Percentiles rank a stretch among this genome's conserved stretches.
Evolutionary conservation across 208 protist genomes (phyloP).

Genomic region (Trypanosoma lewisi): DNA sequence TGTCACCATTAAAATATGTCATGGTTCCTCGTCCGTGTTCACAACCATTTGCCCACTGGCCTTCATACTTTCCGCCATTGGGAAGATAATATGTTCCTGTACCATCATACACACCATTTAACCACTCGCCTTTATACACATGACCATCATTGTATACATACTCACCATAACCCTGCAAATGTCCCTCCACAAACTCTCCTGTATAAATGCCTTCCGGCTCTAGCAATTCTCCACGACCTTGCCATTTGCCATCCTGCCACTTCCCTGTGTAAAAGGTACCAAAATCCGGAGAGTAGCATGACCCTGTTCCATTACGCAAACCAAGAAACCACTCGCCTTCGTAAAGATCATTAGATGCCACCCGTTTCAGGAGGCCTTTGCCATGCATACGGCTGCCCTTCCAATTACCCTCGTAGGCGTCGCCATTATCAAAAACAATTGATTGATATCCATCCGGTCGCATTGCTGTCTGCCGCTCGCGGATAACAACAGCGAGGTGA

Average conservation of each 20-base stretch:
- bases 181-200: constrained; percentile 78
- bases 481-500: constrained; percentile 44
- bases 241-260: constrained; percentile 79
- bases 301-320: constrained; percentile 70
- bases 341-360: constrained; percentile 65
- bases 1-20: constrained; percentile 77
- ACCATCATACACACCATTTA: constrained; percentile 68
- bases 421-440: constrained; percentile 76
- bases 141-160: constrained; percentile 88
- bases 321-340: constrained; percentile 89
- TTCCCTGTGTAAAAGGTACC: constrained; percentile 75
- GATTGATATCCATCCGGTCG: constrained; percentile 75
- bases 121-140: constrained; percentile 90
- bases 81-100: constrained; percentile 69
- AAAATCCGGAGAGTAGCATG: constrained; percentile 49
- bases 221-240: constrained; percentile 80
- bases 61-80: constrained; percentile 74
- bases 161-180: constrained; percentile 81
- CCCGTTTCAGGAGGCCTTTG: constrained; percentile 58
- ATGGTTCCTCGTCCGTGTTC: constrained; percentile 76
- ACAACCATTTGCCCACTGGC: constrained; percentile 58
- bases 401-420: constrained; percentile 90
- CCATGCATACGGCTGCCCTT: constrained; percentile 85
- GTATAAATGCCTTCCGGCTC: constrained; percentile 78
- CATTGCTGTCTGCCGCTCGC: constrained; percentile 56